Evolutionary conservation across 1,284 basidiomycete genomes (phyloP), one percentile per base, ranked within the genome.

Genomic region (Ustilago nuda): DNA sequence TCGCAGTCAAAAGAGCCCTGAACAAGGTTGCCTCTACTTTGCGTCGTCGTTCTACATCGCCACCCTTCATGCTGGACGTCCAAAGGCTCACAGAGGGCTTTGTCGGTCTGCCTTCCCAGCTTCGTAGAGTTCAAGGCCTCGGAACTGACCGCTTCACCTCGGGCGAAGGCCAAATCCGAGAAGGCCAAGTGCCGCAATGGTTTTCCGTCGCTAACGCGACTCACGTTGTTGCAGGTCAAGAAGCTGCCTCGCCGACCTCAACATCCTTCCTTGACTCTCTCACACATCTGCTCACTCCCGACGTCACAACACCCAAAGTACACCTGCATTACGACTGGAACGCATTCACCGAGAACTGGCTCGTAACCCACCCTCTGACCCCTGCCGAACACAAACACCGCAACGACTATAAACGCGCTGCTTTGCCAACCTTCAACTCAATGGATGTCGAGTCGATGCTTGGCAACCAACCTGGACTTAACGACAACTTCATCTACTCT

Each of bases 261-360:
- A 30, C 55, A 11, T 66, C 57, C 6, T 43, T 67, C 23, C 19
- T 53, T 15, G 41, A 48, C 41, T 56, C 58, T 1, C 19, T 65
- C 6, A 46, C 46, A 9, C 36, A 33, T 17, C 13, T 60, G 6
- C 58, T 66, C 35, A 56, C 58, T 3, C 43, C 57, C 2, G 12
- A 13, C 2, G 27, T 2, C 5, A 33, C 30, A 11, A 30, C 56
- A 19, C 48, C 61, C 3, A 41, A 36, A 30, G 61, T 78, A 8
- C 76, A 71, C 17, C 51, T 80, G 33, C 80, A 82, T 45, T 78
- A 82, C 65, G 76, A 82, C 64, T 80, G 80, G 80, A 70, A 72
- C 35, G 30, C 66, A 9, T 78, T 72, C 64, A 68, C 45, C 13
- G 61, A 70, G 51, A 72, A 67, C 37, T 76, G 72, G 71, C 61